Base-by-base conservation (phyloP, 148 eudicot genomes). In the Linanthus parryae region DNA sequence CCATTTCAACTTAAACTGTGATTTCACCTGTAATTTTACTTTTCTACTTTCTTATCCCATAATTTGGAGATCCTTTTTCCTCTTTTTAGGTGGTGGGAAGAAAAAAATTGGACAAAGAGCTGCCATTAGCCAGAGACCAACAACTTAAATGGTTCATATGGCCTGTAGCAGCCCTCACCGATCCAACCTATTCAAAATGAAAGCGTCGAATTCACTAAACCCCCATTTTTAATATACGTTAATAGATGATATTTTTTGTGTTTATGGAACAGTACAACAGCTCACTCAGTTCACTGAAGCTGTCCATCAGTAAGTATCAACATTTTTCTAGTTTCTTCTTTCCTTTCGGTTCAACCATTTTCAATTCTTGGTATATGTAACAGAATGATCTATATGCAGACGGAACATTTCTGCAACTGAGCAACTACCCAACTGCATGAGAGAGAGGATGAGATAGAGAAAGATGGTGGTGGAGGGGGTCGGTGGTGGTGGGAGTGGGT, bases 141-240 rank as follows among this genome's bases (percentile, higher is more conserved):
- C 82, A 87, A 18, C 26, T 62, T 5, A 85, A 84, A 67, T 89
- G 97, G 97, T 71, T 81, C 44, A 75, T 79, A 58, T 84, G 97
- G 87, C 52, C 87, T 1, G 69, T 64, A 63, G 79, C 73, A 4
- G 31, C 52, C 11, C 82, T 82, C 15, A 66, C 75, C 5, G 68
- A 62, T 35, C 71, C 69, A 1, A 38, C 61, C 49, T 48, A 73
- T 38, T 70, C 75, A n/a, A 0, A 61, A 67, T 21, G 44, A 60
- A 16, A 73, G 94, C 26, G 36, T 75, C 8, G 82, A 81, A 43
- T 73, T 81, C 19, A 68, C 89, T 11, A 88, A 81, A 56, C 38
- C 73, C 13, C 59, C 75, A 11, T 69, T 81, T 7, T 57, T 88
- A 7, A 29, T 84, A 20, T 84, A 81, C 49, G 6, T n/a, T 82